Conservation (phyloP, 108 stramenopile genomes). For the Skeletonema costatum region DNA sequence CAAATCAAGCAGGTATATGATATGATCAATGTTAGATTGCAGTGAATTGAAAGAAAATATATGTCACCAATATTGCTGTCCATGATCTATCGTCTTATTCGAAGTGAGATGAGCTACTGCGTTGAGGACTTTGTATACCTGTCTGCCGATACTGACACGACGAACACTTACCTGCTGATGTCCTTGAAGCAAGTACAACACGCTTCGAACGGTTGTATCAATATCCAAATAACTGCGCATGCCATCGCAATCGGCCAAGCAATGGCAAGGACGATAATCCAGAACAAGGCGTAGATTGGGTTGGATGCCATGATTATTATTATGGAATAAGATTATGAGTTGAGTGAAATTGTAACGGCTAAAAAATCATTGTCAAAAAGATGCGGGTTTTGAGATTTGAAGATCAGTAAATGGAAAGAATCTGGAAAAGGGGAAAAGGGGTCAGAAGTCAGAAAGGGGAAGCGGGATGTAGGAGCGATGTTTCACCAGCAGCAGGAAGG, state of each 20-base stretch:
- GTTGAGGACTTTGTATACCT: background rate
- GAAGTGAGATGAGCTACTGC: background rate
- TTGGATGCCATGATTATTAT: constrained; percentile 73
- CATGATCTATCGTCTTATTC: background rate
- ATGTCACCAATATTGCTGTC: background rate
- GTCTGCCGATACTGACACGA: background rate
- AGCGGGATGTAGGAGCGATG: too few relatives aligned
- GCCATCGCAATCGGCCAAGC: constrained; percentile 36
- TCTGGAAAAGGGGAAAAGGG: too few relatives aligned
- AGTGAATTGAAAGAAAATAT: background rate
- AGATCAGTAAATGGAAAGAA: too few relatives aligned
- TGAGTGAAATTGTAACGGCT: too few relatives aligned
- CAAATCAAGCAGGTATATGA: background rate
- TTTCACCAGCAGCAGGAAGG: too few relatives aligned
- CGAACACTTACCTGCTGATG: constrained; percentile 5
- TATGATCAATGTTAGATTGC: background rate
- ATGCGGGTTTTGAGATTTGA: too few relatives aligned
- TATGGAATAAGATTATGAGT: too few relatives aligned
- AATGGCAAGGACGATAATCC: constrained; percentile 30
- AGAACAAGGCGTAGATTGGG: constrained; percentile 26
- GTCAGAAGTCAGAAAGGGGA: too few relatives aligned
- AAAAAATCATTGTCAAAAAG: too few relatives aligned
- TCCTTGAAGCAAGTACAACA: constrained; percentile 25
- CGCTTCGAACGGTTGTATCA: constrained; percentile 36
- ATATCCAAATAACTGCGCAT: constrained; percentile 32